Percentiles rank a stretch among this genome's conserved stretches.
Evolutionary conservation across 1,139 yeast genomes (phyloP).

Genomic region (Debaryomyces sp.): DNA sequence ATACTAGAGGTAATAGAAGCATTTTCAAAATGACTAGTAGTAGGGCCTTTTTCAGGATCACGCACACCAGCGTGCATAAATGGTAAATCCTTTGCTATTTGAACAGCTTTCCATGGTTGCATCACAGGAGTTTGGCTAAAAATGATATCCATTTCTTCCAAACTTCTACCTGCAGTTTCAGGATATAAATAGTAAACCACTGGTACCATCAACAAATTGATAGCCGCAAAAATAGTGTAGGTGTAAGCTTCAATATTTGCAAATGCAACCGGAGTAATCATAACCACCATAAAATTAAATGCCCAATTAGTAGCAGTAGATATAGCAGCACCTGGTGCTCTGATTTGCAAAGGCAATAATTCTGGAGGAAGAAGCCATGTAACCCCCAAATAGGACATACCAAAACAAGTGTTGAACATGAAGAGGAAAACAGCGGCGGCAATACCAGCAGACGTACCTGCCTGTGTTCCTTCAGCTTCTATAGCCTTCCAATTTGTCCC

Average conservation of each 20-base stretch:
- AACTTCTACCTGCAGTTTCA: conserved; percentile 48
- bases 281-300: conserved; percentile 44
- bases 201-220: conserved; percentile 53
- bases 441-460: conserved; percentile 25
- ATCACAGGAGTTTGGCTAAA: conserved; percentile 37
- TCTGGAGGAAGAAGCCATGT: conserved; percentile 64
- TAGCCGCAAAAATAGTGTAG: conserved; percentile 41
- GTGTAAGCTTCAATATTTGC: conserved; percentile 33
- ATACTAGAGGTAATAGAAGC: not conserved
- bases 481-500: conserved; percentile 32
- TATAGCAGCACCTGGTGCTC: conserved; percentile 56
- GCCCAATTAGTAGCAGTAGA: conserved; percentile 49
- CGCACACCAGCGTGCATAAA: conserved; percentile 19
- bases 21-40: conserved; percentile 16
- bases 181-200: conserved; percentile 52
- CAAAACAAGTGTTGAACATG: conserved; percentile 49
- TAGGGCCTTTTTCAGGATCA: conserved; percentile 8
- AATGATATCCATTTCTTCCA: conserved; percentile 47
- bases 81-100: conserved; percentile 39
- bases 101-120: conserved; percentile 42
- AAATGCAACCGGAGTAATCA: conserved; percentile 48
- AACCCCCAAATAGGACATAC: conserved; percentile 55
- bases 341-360: conserved; percentile 57
- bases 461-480: conserved; percentile 10
- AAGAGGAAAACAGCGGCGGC: conserved; percentile 43